Evolutionary conservation across 257 asterid species (phyloP).

Genomic region (Plantago elongata): DNA sequence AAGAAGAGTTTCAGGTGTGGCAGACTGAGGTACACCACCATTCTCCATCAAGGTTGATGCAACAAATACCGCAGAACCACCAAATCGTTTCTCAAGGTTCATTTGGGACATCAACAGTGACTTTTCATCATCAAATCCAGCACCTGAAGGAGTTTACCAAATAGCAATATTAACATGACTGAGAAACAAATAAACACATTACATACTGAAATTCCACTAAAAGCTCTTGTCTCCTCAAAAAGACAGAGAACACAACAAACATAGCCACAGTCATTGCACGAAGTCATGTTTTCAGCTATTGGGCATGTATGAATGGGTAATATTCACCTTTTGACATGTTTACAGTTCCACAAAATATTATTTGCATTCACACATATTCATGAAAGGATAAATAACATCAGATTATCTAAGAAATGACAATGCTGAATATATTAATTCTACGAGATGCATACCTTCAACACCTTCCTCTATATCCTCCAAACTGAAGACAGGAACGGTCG

Average conservation of each 20-base stretch:
- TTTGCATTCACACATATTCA: too few species aligned
- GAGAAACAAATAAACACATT: slow-evolving; percentile 6
- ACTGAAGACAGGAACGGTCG: slow-evolving; percentile 89
- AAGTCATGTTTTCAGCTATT: too few species aligned
- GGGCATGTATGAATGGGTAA: too few species aligned
- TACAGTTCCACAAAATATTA: too few species aligned
- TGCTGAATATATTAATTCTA: slow-evolving; percentile 14
- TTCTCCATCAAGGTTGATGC: slow-evolving; percentile 96
- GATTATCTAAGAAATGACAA: too few species aligned
- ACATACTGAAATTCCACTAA: slow-evolving; percentile 3
- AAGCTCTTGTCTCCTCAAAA: background rate
- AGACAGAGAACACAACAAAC: too few species aligned
- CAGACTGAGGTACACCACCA: slow-evolving; percentile 96
- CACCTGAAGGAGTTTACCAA: slow-evolving; percentile 41
- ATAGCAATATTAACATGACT: slow-evolving; percentile 16
- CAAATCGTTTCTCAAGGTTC: slow-evolving; percentile 96
- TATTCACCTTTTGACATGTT: too few species aligned
- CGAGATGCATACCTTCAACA: slow-evolving; percentile 70
- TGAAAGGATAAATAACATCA: too few species aligned
- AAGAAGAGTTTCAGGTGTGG: slow-evolving; percentile 84
- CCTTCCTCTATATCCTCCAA: slow-evolving; percentile 99
- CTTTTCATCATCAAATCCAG: slow-evolving; percentile 95
- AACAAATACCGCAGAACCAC: slow-evolving; percentile 94
- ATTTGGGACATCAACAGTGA: slow-evolving; percentile 87
- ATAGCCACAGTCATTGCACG: too few species aligned